These are phyloP conservation scores for Clitopilus hobsonii DNA, from an alignment of 768 basidiomycete genomes.

Conservation along the genomic window DNA sequence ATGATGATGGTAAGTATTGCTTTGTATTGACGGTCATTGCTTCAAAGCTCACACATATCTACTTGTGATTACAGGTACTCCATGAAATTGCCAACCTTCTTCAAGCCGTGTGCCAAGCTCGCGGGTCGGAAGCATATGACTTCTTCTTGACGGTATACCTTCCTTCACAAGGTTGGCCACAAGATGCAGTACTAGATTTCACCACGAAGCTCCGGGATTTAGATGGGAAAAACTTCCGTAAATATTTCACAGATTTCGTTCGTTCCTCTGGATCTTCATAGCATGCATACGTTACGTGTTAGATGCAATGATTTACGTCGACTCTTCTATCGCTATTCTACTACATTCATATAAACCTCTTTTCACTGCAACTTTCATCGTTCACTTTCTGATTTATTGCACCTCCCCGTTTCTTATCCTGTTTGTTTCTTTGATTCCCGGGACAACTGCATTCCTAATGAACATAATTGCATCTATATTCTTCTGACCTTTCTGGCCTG, in stretches of 20 bases:
- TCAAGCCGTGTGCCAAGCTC: constrained; percentile 68
- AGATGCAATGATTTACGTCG: constrained; percentile 1
- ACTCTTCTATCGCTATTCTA: neutral
- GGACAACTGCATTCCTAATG: no score
- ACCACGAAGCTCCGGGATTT: constrained; percentile 68
- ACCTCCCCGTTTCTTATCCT: no score
- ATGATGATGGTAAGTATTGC: constrained; percentile 64
- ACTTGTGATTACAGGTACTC: constrained; percentile 57
- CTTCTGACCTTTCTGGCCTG: no score
- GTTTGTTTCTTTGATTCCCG: no score
- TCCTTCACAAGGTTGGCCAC: constrained; percentile 86
- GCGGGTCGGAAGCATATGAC: constrained; percentile 79
- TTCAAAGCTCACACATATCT: neutral
- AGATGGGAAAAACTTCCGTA: constrained; percentile 74
- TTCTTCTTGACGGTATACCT: constrained; percentile 79
- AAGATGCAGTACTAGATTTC: constrained; percentile 72
- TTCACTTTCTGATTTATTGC: no score
- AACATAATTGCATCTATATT: no score
- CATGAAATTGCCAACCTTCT: constrained; percentile 86
- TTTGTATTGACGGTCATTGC: neutral
- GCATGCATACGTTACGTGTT: no score
- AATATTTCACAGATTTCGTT: constrained; percentile 85
- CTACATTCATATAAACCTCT: neutral
- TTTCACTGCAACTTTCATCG: no score
- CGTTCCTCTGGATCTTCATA: constrained; percentile 67